Percentiles rank a stretch among this genome's conserved stretches.
These are phyloP conservation scores for Xylaria sp. DNA, from an alignment of 2,329 filamentous ascomycete genomes.

Conservation along the genomic window DNA sequence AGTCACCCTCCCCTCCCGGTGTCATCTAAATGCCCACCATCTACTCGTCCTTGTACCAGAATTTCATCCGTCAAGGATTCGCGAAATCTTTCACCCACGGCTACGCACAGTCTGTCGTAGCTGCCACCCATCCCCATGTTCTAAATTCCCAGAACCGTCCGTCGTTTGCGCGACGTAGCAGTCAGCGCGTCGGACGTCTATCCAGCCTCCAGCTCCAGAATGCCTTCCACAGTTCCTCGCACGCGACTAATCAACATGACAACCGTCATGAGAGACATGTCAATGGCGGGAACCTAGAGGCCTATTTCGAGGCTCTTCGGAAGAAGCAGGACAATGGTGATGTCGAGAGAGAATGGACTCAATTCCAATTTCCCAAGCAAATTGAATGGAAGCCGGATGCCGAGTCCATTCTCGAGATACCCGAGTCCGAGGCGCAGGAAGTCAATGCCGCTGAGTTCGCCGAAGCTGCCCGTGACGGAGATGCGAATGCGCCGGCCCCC, in stretches of 20 bases:
- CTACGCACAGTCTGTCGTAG: slow-evolving; percentile 97
- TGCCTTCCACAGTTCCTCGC: slow-evolving; percentile 68
- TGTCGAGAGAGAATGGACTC: slow-evolving; percentile 81
- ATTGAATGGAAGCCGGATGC: slow-evolving; percentile 82
- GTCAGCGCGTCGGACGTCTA: slow-evolving; percentile 57
- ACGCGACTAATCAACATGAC: slow-evolving; percentile 56
- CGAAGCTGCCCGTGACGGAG: slow-evolving; percentile 33
- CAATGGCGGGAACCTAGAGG: slow-evolving; percentile 73
- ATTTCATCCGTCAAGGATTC: slow-evolving; percentile 96
- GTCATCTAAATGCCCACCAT: slow-evolving; percentile 89
- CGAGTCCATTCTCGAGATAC: slow-evolving; percentile 56
- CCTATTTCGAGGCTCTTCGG: slow-evolving; percentile 90
- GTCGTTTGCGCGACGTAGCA: slow-evolving; percentile 62
- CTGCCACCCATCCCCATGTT: slow-evolving; percentile 80
- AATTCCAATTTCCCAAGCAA: slow-evolving; percentile 85
- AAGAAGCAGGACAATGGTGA: slow-evolving; percentile 56
- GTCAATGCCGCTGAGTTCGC: slow-evolving; percentile 41
- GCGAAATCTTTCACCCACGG: slow-evolving; percentile 96
- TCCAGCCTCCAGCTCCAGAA: slow-evolving; percentile 71
- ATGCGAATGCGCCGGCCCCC: slow-evolving; percentile 43
- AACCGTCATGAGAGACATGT: slow-evolving; percentile 55
- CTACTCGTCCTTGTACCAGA: slow-evolving; percentile 69
- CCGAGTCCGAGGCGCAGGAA: slow-evolving; percentile 61
- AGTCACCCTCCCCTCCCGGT: slow-evolving; percentile 62
- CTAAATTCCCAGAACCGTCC: slow-evolving; percentile 72